phyloP scores from a whole-genome alignment of 2,329 filamentous ascomycete genomes.

The Cercospora sp. region DNA sequence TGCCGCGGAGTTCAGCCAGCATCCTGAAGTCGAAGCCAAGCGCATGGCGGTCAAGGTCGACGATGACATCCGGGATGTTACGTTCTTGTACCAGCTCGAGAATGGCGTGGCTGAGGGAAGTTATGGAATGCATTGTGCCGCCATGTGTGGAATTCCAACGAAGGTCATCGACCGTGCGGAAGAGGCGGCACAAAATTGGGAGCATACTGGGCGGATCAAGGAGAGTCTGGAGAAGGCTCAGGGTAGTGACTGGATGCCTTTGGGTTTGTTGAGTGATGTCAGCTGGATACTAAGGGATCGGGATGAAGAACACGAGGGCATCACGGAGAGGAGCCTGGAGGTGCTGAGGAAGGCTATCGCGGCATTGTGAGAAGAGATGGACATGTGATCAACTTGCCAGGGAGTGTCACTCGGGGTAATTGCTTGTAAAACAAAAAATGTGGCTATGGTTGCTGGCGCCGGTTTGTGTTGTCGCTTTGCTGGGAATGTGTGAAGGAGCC shows the following conservation, averaged over 20 bases:
- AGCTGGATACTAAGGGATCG: conserved; percentile 68
- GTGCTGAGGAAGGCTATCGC: conserved; percentile 60
- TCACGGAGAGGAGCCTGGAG: conserved; percentile 55
- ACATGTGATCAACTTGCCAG: background rate
- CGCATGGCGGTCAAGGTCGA: conserved; percentile 97
- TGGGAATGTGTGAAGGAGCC: background rate
- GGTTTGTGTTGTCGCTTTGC: background rate
- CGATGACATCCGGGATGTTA: conserved; percentile 78
- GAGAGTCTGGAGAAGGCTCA: conserved; percentile 78
- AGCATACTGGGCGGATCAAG: conserved; percentile 87
- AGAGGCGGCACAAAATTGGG: conserved; percentile 85
- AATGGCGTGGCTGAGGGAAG: conserved; percentile 91
- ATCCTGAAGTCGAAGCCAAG: conserved; percentile 82
- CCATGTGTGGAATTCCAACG: conserved; percentile 91
- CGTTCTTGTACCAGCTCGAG: conserved; percentile 93
- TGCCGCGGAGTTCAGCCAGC: conserved; percentile 82
- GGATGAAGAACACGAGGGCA: conserved; percentile 36
- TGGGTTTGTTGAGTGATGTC: conserved; percentile 86
- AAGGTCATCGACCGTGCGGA: conserved; percentile 85
- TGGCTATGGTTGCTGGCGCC: background rate
- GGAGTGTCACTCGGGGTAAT: background rate
- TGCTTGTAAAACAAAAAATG: background rate
- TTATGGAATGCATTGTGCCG: conserved; percentile 98
- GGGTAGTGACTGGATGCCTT: conserved; percentile 72
- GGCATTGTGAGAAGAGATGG: conserved; percentile 43